Percentiles rank a stretch among this genome's conserved stretches.
Conservation (phyloP, 176 grass and related monocot genomes). For the Hordeum marinum region DNA sequence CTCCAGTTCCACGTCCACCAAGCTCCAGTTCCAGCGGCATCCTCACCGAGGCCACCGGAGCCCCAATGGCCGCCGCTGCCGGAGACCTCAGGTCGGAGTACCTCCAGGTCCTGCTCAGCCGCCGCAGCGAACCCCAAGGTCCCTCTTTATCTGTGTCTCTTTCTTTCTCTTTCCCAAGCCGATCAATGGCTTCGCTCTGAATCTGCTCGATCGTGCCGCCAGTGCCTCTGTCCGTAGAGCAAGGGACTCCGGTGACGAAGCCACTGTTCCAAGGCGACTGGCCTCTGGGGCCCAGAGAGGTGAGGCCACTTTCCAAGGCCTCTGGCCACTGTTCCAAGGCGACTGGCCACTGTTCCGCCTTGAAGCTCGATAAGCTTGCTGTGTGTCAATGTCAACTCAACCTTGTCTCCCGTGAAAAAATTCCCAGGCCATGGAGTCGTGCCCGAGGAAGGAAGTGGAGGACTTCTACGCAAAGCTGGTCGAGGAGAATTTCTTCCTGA, state of each 20-base stretch:
- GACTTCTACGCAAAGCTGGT: slow-evolving; percentile 54
- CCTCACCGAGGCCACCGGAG: not conserved
- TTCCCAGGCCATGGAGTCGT: slow-evolving; percentile 61
- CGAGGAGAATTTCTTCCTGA: slow-evolving; percentile 77
- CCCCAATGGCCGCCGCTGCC: slow-evolving; percentile 19
- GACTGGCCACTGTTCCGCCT: not conserved
- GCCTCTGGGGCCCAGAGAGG: too few species aligned
- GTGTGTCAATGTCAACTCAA: not conserved
- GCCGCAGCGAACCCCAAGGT: slow-evolving; percentile 38
- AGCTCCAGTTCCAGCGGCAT: not conserved
- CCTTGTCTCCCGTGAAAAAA: not conserved
- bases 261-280: slow-evolving; percentile 46
- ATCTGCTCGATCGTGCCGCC: too few species aligned
- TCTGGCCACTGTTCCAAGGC: slow-evolving; percentile 57
- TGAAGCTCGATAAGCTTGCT: too few species aligned
- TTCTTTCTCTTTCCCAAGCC: not conserved
- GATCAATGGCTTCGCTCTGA: not conserved
- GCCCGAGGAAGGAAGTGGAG: slow-evolving; percentile 50
- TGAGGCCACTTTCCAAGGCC: too few species aligned
- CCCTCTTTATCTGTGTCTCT: too few species aligned
- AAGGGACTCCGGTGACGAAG: slow-evolving; percentile 38
- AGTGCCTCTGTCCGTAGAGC: slow-evolving; percentile 46
- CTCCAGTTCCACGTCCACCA: not conserved
- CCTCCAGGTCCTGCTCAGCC: slow-evolving; percentile 46
- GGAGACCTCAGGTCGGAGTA: slow-evolving; percentile 37